Percentiles rank a stretch among this genome's conserved stretches.
phyloP scores from a whole-genome alignment of 2,329 filamentous ascomycete species.

The Cadophora gregata region DNA sequence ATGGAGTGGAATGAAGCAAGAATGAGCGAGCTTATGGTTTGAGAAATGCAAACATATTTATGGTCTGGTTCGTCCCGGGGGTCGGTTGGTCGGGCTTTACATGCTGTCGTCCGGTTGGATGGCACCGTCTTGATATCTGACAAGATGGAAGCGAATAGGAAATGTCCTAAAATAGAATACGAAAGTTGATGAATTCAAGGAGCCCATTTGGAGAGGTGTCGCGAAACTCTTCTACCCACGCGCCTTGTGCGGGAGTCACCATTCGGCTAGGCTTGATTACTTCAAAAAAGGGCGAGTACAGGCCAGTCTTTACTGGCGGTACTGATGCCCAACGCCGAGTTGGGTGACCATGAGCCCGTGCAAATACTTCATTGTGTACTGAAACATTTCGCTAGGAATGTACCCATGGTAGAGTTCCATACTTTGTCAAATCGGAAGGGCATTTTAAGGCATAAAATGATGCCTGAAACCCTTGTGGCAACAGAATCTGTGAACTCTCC shows the following conservation, averaged over 20 bases:
- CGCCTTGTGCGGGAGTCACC: neutral
- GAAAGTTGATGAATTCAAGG: neutral
- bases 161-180: neutral
- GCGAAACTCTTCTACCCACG: neutral
- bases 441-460: neutral
- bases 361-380: neutral
- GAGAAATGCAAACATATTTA: conserved; percentile 21
- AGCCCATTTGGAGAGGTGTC: neutral
- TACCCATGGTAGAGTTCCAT: neutral
- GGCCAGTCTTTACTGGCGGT: no score
- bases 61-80: conserved; percentile 4
- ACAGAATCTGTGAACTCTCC: neutral
- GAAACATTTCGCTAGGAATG: neutral
- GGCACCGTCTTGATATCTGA: conserved; percentile 17
- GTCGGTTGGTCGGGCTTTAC: neutral
- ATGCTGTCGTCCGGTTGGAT: conserved; percentile 14
- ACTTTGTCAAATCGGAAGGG: neutral
- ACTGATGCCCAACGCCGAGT: no score
- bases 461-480: neutral
- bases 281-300: no score
- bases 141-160: conserved; percentile 7
- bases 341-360: no score
- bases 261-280: neutral
- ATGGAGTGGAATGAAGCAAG: conserved; percentile 15
- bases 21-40: conserved; percentile 2